phyloP scores from a whole-genome alignment of 805 yeast genomes.

The Kazachstania taianensis region DNA sequence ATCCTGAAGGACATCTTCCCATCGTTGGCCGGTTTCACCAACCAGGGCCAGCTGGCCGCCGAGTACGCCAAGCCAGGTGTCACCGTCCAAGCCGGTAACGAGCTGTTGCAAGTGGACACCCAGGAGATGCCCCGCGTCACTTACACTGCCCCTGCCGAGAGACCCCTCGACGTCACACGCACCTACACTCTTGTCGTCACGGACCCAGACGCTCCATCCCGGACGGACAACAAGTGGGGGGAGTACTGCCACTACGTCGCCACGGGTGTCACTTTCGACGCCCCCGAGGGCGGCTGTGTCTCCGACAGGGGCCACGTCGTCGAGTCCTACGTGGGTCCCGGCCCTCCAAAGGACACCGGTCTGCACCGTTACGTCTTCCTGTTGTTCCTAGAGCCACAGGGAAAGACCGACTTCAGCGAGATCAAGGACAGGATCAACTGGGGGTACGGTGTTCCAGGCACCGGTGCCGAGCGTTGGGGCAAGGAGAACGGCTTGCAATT shows the following conservation, averaged over 20 bases:
- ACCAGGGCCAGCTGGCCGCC: conserved; percentile 20
- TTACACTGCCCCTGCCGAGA: conserved; percentile 44
- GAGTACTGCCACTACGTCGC: conserved; percentile 66
- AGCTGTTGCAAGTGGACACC: conserved; percentile 43
- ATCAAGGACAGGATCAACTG: conserved; percentile 32
- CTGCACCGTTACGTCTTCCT: conserved; percentile 72
- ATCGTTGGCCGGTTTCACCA: conserved; percentile 9
- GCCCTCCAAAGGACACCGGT: conserved; percentile 72
- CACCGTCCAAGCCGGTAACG: conserved; percentile 68
- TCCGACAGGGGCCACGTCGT: conserved; percentile 32
- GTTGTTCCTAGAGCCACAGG: conserved; percentile 49
- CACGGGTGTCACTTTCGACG: conserved; percentile 38
- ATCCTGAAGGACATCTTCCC: conserved; percentile 21
- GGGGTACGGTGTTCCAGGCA: conserved; percentile 68
- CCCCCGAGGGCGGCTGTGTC: conserved; percentile 11
- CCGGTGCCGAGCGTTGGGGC: conserved; percentile 63
- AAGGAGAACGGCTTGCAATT: conserved; percentile 47
- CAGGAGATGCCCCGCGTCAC: conserved; percentile 68
- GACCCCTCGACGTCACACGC: conserved; percentile 2
- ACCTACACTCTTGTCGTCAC: conserved; percentile 66
- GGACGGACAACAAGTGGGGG: conserved; percentile 68
- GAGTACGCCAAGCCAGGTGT: conserved; percentile 17
- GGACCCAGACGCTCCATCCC: conserved; percentile 85
- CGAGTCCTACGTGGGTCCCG: conserved; percentile 63
- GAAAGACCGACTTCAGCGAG: conserved; percentile 8